These are phyloP conservation scores for Dendrothele bispora DNA, from an alignment of 768 basidiomycete genomes.

Conservation along the genomic window DNA sequence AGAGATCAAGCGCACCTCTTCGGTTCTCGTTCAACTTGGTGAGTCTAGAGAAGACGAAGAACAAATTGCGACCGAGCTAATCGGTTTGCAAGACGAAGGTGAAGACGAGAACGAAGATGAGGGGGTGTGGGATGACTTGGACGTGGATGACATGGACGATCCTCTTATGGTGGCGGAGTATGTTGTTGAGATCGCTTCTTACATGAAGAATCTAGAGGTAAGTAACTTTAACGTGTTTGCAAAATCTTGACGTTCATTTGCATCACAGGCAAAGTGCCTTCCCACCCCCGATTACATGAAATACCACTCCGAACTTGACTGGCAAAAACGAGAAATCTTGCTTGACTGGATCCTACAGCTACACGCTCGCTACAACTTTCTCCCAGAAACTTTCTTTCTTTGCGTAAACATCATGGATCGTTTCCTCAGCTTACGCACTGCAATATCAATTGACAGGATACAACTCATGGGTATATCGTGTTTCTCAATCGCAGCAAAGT, in stretches of 20 bases:
- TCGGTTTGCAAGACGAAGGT: conserved; percentile 53
- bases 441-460: conserved; percentile 87
- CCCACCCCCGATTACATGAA: conserved; percentile 96
- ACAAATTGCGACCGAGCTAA: conserved; percentile 40
- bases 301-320: conserved; percentile 88
- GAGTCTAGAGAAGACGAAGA: conserved; percentile 43
- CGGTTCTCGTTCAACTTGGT: too few species aligned
- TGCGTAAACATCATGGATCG: conserved; percentile 91
- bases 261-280: conserved; percentile 68
- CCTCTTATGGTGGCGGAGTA: conserved; percentile 98
- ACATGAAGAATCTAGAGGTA: conserved; percentile 90
- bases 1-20: conserved; percentile 23
- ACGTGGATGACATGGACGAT: conserved; percentile 89
- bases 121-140: conserved; percentile 86
- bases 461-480: conserved; percentile 95
- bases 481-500: conserved; percentile 92
- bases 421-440: conserved; percentile 70
- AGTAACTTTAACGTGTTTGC: conserved; percentile 14
- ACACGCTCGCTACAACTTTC: conserved; percentile 86
- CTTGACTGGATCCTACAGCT: conserved; percentile 97
- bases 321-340: conserved; percentile 95
- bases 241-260: background rate
- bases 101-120: conserved; percentile 68
- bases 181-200: conserved; percentile 89
- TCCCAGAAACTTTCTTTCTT: conserved; percentile 95